These are phyloP conservation scores for Decorospora gaudefroyi DNA, from an alignment of 2,329 filamentous ascomycete species.

Conservation along the genomic window DNA sequence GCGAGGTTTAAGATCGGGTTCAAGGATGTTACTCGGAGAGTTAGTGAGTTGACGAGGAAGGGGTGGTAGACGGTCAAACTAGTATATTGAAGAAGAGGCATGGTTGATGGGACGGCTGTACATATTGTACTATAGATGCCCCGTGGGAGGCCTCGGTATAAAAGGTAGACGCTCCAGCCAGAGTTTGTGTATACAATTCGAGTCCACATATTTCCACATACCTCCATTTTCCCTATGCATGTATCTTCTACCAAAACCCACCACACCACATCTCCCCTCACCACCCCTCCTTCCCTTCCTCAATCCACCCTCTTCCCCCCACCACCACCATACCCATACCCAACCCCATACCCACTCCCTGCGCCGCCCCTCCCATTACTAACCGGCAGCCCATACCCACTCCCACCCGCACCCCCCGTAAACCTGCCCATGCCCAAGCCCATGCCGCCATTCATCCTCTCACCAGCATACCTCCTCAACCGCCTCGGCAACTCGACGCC, in stretches of 20 bases:
- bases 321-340: constrained; percentile 52
- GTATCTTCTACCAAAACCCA: no score
- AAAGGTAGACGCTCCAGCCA: no score
- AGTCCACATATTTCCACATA: no score
- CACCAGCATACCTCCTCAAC: constrained; percentile 61
- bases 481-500: constrained; percentile 58
- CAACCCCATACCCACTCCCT: constrained; percentile 46
- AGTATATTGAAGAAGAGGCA: not conserved
- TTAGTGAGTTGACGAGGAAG: constrained; percentile 72
- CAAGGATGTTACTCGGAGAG: constrained; percentile 64
- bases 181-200: no score
- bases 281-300: no score
- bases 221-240: no score
- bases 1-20: constrained; percentile 71
- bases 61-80: constrained; percentile 66
- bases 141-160: no score
- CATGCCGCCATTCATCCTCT: constrained; percentile 51
- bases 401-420: constrained; percentile 34
- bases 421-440: constrained; percentile 36
- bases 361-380: constrained; percentile 45
- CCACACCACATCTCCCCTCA: no score
- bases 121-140: no score
- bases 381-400: constrained; percentile 41
- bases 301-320: constrained; percentile 51
- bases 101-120: no score